Base-by-base conservation (phyloP, 768 basidiomycete species). In the Mycena filopes region DNA sequence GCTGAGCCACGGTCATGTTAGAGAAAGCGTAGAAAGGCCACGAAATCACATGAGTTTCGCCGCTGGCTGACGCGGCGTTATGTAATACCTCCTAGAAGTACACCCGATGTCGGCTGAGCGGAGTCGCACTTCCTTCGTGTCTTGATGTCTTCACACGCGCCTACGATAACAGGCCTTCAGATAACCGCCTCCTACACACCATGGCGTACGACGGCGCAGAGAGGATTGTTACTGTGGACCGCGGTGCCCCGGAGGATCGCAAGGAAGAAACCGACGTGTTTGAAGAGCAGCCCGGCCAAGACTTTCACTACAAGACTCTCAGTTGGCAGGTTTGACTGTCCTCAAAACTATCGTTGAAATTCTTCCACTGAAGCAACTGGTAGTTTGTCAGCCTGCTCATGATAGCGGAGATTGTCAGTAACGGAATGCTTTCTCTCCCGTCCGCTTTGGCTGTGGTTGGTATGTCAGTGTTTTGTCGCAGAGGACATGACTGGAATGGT, bases 321-420 rank as follows among this genome's bases (percentile, higher is more conserved):
- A 82, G 79, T 51, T 85, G 84, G 84, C 84, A 82, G 80, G 83
- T 82, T 23, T 4, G 70, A n/a, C 51, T 54, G 16, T 4, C 16
- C 12, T 6, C 28, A 12, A 40, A 28, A n/a, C n/a, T 11, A 15
- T 45, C 13, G 7, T 23, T 28, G 20, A 8, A 23, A 7, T 21
- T 23, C 18, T 60, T 31, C 45, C 38, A 42, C 40, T 59, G 41
- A 49, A 33, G 13, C 48, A 38, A 33, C 23, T 23, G 21, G 10
- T 38, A 86, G 83, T 83, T 85, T 63, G 82, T 86, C 10, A 74
- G 77, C 26, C 66, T 85, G 54, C 73, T 87, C 21, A 87, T 87
- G 86, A 85, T 86, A 55, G 84, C 85, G 45, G 85, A 86, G 70
- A 85, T 86, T 26, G 84, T 87, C 36, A 83, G 82, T 72, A 86